Conservation (phyloP, 2,329 filamentous ascomycete species). For the Penicillium rolfsii region DNA sequence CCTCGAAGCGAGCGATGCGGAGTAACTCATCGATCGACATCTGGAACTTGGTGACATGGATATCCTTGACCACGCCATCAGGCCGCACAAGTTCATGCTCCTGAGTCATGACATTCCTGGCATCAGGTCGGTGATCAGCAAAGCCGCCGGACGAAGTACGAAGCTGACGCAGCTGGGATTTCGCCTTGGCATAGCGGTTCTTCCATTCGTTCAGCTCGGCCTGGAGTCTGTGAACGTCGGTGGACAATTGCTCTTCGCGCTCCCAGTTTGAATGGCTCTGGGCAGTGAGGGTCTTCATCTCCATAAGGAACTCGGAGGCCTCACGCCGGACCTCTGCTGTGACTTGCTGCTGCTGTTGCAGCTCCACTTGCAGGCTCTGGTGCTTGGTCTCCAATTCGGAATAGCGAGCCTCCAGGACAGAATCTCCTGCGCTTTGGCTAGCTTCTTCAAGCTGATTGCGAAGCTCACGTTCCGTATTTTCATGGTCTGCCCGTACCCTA, state of each 20-base stretch:
- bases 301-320: conserved; percentile 78
- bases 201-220: conserved; percentile 88
- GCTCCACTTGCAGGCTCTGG: conserved; percentile 64
- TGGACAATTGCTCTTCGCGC: conserved; percentile 76
- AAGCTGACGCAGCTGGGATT: conserved; percentile 81
- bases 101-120: conserved; percentile 56
- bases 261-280: conserved; percentile 79
- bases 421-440: conserved; percentile 44
- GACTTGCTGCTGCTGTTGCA: conserved; percentile 75
- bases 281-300: conserved; percentile 86
- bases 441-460: conserved; percentile 62
- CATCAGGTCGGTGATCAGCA: conserved; percentile 50
- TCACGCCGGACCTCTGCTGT: conserved; percentile 86
- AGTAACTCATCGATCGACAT: conserved; percentile 90
- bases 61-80: conserved; percentile 81
- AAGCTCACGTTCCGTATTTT: conserved; percentile 64
- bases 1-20: conserved; percentile 72
- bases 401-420: conserved; percentile 65
- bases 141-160: conserved; percentile 79
- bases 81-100: conserved; percentile 73
- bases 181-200: conserved; percentile 81
- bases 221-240: conserved; percentile 75
- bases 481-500: conserved; percentile 69
- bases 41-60: conserved; percentile 94
- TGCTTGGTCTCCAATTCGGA: conserved; percentile 64